Evolutionary conservation across 192 early-diverging fungal genomes (phyloP).

Genomic region (Geranomyces variabilis): DNA sequence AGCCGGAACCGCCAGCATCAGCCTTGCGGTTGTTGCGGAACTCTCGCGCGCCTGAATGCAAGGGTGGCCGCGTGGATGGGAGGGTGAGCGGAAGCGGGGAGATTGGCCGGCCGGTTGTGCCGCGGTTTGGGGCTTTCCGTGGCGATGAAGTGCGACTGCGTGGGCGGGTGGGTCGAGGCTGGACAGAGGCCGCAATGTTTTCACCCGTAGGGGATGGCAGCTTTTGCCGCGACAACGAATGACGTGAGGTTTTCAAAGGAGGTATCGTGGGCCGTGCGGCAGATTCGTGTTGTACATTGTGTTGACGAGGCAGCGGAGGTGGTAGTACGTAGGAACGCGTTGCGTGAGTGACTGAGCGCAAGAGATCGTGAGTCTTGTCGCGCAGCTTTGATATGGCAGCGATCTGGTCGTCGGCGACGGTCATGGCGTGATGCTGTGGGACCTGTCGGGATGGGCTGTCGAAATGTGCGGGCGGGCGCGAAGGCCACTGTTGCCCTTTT

Average conservation of each 20-base stretch:
- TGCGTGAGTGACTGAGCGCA: neutral
- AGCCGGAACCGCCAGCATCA: too few species aligned
- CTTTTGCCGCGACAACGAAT: too few species aligned
- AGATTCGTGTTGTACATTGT: too few species aligned
- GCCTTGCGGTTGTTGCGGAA: neutral
- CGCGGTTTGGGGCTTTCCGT: neutral
- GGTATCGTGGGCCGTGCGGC: too few species aligned
- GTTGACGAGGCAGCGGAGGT: neutral
- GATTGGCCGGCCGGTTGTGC: slow-evolving; percentile 7
- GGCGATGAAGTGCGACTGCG: neutral
- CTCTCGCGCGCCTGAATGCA: neutral
- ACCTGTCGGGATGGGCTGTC: too few species aligned
- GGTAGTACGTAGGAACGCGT: neutral
- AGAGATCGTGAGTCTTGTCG: slow-evolving; percentile 9
- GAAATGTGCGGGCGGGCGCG: too few species aligned
- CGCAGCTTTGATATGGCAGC: slow-evolving; percentile 11
- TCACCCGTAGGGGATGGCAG: too few species aligned
- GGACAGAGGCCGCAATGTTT: neutral
- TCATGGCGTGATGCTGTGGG: too few species aligned
- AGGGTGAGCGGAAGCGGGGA: slow-evolving; percentile 2
- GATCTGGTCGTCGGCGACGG: neutral
- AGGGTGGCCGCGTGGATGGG: neutral
- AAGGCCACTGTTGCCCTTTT: too few species aligned
- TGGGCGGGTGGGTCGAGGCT: neutral
- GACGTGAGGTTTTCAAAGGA: too few species aligned